Evolutionary conservation across 1,284 basidiomycete species (phyloP).

Genomic region (Trichosporon sp.): DNA sequence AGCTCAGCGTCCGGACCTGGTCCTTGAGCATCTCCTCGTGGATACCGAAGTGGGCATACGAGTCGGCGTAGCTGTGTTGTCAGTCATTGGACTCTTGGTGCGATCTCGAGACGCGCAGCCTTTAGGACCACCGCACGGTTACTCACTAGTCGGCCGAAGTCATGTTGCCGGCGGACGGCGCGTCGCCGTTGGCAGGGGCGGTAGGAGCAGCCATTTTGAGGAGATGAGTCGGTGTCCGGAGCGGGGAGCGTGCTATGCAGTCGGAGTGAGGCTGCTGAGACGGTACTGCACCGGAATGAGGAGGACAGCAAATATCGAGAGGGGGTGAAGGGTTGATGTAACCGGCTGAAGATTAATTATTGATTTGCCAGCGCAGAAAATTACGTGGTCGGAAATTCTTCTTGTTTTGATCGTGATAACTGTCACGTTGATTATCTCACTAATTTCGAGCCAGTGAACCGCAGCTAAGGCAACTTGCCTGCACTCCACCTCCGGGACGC

Average conservation of each 20-base stretch:
- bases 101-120: neutral
- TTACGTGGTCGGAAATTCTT: neutral
- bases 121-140: neutral
- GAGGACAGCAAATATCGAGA: neutral
- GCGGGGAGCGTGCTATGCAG: neutral
- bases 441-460: neutral
- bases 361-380: neutral
- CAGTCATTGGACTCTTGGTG: neutral
- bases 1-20: constrained; percentile 87
- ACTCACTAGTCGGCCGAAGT: constrained; percentile 46
- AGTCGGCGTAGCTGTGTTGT: constrained; percentile 82
- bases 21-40: constrained; percentile 99
- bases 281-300: neutral
- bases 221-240: neutral
- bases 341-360: neutral
- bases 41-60: constrained; percentile 66
- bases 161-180: constrained; percentile 40
- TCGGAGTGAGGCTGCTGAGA: neutral
- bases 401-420: constrained; percentile 2
- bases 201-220: constrained; percentile 19
- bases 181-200: constrained; percentile 35
- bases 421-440: neutral
- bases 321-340: neutral
- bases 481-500: neutral
- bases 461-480: neutral